Base-by-base conservation (phyloP, 2,329 filamentous ascomycete species). In the Metarhizium humberi region DNA sequence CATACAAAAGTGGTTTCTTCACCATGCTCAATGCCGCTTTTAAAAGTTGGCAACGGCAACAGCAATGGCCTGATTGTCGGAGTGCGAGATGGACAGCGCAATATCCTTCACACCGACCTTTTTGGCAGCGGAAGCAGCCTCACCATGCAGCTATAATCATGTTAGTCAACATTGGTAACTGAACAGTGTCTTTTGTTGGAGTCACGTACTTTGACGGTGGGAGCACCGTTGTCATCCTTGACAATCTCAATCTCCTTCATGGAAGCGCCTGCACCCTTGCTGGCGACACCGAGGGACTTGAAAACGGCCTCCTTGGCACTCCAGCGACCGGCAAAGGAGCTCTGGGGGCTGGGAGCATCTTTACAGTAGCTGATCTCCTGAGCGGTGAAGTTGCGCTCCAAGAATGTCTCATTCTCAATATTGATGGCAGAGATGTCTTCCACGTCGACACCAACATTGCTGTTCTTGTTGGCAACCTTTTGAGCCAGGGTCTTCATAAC, bases 271-370 rank as follows among this genome's bases (percentile, higher is more conserved):
- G 88, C 92, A 58, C 94, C 94, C 73, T 88, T 86, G 72, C 92
- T 87, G 63, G 81, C 75, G 13, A 97, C 92, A 62, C 92, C 91
- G 14, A 99, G 79, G 42, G 90, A 91, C 82, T 99, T 99, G 81
- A 99, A 99, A 1, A 99, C 92, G 32, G 94, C 94, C 75, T 99
- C 94, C 78, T 99, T 99, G 40, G 94, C 94, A 65, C 87, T 92
- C 94, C 94, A 99, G 63, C 91, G 85, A 51, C 94, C 94, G 5
- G 92, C 90, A 73, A 96, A 99, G 52, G 90, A 95, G 61, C 92
- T 89, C 68, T 90, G 90, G 1, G 91, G 88, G 67, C 82, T 86
- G 6, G 90, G 76, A 16, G 90, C 86, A 66, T 86, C 84, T 60
- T 80, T 79, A 78, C 95, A 99, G 77, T 99, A 97, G 34, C 81